Base-by-base conservation (phyloP, 805 yeast genomes). In the Komagataella pseudopastoris region DNA sequence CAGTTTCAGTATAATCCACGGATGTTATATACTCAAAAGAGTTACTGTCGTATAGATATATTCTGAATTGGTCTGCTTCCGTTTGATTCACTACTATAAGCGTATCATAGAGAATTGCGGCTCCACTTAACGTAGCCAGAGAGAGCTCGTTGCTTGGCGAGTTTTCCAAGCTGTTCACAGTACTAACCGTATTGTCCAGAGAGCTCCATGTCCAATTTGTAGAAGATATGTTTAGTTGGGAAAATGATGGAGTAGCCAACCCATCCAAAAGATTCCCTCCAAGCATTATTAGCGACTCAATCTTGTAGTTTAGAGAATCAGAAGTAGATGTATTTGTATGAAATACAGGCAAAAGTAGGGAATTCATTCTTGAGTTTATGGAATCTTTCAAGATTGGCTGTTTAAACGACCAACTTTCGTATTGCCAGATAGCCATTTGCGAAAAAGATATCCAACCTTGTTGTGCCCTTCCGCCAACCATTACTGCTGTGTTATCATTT, bases 341-440 rank as follows among this genome's bases (percentile, higher is more conserved):
- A 56, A 80, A 79, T 0, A 80, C 63, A 0, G 91, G 88, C 30
- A 85, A 63, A 4, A 73, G 69, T 53, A 82, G 61, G 0, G 88
- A 68, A 46, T 65, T 62, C 3, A 69, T 71, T 49, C 93, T 68
- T 6, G 88, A 72, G 54, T 77, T 78, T 1, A 84, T 68, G 8
- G 57, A 55, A 1, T 58, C 61, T 1, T 68, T 58, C 55, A 63
- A 57, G 45, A 64, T 56, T 1, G 69, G 66, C 0, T 70, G 56
- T 52, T 67, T 66, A 60, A 79, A 85, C 3, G 85, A 74, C 95
- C 95, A 87, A 6, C 85, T 67, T 49, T 71, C 69, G 54, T 78
- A 79, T 57, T 80, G 81, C 86, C 89, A 85, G 2, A 83, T 63
- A 0, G 93, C 91, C 17, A 84, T 66, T 63, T 85, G 93, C 57